phyloP scores from a whole-genome alignment of 805 yeast species.

The Saccharomycopsis malanga region DNA sequence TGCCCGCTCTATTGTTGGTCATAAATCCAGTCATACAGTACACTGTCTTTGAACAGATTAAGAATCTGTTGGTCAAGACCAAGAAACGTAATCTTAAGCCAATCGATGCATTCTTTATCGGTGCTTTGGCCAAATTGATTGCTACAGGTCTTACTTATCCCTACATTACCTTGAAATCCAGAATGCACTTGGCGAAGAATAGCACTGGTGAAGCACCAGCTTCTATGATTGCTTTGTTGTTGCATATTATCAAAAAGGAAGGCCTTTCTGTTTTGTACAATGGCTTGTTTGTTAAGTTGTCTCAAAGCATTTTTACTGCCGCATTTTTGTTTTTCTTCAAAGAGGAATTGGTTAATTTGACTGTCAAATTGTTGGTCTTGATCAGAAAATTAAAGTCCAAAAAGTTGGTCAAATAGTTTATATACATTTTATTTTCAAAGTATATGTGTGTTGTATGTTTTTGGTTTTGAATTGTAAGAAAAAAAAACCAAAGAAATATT shows the following conservation, averaged over 20 bases:
- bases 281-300: slow-evolving; percentile 71
- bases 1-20: slow-evolving; percentile 83
- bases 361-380: slow-evolving; percentile 46
- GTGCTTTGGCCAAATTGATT: slow-evolving; percentile 81
- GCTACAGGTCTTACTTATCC: slow-evolving; percentile 93
- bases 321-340: slow-evolving; percentile 88
- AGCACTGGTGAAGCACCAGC: slow-evolving; percentile 28
- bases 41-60: slow-evolving; percentile 82
- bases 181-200: slow-evolving; percentile 62
- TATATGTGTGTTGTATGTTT: too few species aligned
- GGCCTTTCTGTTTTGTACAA: slow-evolving; percentile 74
- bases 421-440: neutral
- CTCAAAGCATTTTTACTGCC: slow-evolving; percentile 81
- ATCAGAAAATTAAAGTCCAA: slow-evolving; percentile 24
- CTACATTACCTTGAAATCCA: slow-evolving; percentile 79
- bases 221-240: slow-evolving; percentile 39
- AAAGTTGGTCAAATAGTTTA: neutral
- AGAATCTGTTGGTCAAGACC: slow-evolving; percentile 52
- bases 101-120: slow-evolving; percentile 73
- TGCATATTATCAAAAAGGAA: slow-evolving; percentile 56
- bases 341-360: slow-evolving; percentile 66
- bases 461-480: too few species aligned
- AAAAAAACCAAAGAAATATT: too few species aligned
- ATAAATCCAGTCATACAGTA: slow-evolving; percentile 87
- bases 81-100: slow-evolving; percentile 40